Conservation (phyloP, 306 rosid genomes). For the Alnus rubra region DNA sequence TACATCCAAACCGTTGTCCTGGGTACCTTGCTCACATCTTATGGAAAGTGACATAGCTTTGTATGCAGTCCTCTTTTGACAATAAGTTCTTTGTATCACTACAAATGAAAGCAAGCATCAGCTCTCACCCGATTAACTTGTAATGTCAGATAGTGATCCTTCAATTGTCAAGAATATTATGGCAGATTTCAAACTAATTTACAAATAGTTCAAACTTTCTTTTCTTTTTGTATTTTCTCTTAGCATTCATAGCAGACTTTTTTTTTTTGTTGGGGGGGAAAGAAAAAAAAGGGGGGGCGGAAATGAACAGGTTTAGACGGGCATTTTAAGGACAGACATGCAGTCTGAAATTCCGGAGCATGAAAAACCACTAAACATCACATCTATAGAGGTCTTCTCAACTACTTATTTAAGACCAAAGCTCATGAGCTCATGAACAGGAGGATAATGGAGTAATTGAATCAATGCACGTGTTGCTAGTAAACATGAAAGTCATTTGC, state of each 20-base stretch:
- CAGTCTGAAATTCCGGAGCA: background rate
- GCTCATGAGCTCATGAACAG: background rate
- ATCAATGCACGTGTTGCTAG: background rate
- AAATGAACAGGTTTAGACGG: background rate
- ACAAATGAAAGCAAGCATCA: constrained; percentile 23
- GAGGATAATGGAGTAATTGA: background rate
- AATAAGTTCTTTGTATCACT: constrained; percentile 49
- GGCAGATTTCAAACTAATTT: background rate
- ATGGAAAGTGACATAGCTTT: constrained; percentile 57
- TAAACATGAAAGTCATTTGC: background rate
- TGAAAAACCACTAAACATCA: background rate
- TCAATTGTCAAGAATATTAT: background rate
- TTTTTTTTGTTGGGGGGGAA: background rate
- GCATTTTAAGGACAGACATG: background rate
- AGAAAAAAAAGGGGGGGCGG: background rate
- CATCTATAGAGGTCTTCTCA: background rate
- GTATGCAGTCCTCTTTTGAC: constrained; percentile 39
- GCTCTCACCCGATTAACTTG: background rate
- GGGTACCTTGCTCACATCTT: constrained; percentile 73
- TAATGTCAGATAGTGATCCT: constrained; percentile 4
- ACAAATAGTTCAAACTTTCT: background rate
- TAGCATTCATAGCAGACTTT: background rate
- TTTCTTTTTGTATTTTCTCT: background rate
- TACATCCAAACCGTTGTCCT: constrained; percentile 65
- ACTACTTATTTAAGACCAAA: background rate